phyloP scores from a whole-genome alignment of 768 basidiomycete species.

The Boletus sp. region DNA sequence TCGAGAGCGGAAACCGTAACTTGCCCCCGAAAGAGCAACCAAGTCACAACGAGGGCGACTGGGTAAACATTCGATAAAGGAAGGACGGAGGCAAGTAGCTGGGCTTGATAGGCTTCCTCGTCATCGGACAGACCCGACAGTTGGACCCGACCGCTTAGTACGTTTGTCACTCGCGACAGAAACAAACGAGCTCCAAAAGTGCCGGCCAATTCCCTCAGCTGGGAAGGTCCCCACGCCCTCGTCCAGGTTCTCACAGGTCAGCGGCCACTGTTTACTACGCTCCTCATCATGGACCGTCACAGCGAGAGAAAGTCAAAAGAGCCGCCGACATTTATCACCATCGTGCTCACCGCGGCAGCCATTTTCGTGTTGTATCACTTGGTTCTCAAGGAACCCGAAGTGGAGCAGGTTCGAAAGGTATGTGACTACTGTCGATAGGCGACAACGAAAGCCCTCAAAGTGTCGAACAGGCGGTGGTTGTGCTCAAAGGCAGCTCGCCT shows the following conservation, averaged over 20 bases:
- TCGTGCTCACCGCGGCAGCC: constrained; percentile 6
- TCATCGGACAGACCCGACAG: no score
- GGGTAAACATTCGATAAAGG: no score
- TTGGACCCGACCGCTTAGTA: no score
- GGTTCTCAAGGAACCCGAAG: constrained; percentile 17
- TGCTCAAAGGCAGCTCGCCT: constrained; percentile 57
- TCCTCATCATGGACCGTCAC: constrained; percentile 20
- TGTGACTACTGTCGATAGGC: background rate
- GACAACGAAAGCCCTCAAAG: background rate
- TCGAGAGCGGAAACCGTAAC: background rate
- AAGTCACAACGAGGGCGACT: no score
- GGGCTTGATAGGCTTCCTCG: no score
- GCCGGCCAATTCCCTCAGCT: no score
- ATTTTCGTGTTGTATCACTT: constrained; percentile 22
- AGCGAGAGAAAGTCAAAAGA: constrained; percentile 21
- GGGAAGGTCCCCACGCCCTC: no score
- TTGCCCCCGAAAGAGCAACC: no score
- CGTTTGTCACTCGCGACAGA: no score
- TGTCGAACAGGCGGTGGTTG: constrained; percentile 47
- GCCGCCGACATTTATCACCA: constrained; percentile 12
- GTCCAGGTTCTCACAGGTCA: background rate
- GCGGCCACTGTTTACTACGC: background rate
- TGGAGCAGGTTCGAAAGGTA: constrained; percentile 23
- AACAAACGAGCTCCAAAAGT: no score
- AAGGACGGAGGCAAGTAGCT: no score